These are phyloP conservation scores for Lachnellula cervina DNA, from an alignment of 2,329 filamentous ascomycete genomes.

Conservation along the genomic window DNA sequence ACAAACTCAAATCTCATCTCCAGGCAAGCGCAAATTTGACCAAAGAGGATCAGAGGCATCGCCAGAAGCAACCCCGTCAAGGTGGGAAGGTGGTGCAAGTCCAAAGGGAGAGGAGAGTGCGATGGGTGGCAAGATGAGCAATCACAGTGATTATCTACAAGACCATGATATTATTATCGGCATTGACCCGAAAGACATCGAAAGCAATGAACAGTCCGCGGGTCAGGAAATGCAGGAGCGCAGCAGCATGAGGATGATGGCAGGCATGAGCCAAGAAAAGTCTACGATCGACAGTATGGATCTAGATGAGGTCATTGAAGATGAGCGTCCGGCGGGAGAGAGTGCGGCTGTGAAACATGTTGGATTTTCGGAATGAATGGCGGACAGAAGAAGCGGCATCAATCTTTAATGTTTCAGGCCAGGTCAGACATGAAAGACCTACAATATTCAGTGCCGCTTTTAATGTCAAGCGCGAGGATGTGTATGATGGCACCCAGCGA, in stretches of 20 bases:
- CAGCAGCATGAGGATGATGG: constrained; percentile 20
- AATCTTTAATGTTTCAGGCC: too few species aligned
- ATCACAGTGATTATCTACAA: background rate
- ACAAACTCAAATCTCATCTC: constrained; percentile 16
- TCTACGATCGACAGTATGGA: constrained; percentile 28
- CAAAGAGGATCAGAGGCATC: constrained; percentile 13
- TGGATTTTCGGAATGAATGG: constrained; percentile 17
- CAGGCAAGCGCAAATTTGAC: constrained; percentile 27
- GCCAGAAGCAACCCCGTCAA: background rate
- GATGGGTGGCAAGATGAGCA: constrained; percentile 8
- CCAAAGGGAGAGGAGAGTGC: constrained; percentile 3
- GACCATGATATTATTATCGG: constrained; percentile 21
- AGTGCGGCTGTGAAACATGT: constrained; percentile 24
- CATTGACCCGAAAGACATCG: constrained; percentile 19
- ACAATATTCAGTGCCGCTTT: too few species aligned
- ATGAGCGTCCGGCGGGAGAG: constrained; percentile 19
- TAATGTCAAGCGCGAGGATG: too few species aligned
- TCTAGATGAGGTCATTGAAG: constrained; percentile 25
- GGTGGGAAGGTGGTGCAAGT: constrained; percentile 1
- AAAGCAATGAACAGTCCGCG: background rate
- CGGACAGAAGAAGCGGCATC: background rate
- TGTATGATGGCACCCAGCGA: too few species aligned
- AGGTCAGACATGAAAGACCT: too few species aligned
- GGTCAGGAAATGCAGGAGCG: constrained; percentile 30
- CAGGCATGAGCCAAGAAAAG: constrained; percentile 3